phyloP scores from a whole-genome alignment of 2,329 filamentous ascomycete genomes.

The Exophiala sideris region DNA sequence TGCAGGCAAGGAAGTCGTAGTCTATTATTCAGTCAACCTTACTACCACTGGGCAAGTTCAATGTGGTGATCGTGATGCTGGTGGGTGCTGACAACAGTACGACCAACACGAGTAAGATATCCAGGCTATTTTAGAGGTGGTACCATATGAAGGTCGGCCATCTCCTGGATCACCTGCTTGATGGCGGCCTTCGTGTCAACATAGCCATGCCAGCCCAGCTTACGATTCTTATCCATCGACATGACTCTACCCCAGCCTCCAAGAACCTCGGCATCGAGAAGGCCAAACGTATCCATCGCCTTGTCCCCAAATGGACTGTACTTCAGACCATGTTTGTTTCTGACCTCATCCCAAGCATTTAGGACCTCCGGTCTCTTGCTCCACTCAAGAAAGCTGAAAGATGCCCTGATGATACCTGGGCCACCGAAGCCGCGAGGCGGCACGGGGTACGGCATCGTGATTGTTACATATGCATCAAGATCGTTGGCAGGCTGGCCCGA shows the following conservation, averaged over 20 bases:
- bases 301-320: conserved; percentile 13
- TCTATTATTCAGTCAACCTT: no score
- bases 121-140: conserved; percentile 25
- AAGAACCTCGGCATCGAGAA: conserved; percentile 11
- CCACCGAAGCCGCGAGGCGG: conserved; percentile 34
- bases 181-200: conserved; percentile 47
- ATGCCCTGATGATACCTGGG: conserved; percentile 36
- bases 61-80: no score
- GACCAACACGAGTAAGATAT: no score
- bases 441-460: conserved; percentile 20
- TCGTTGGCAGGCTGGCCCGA: conserved; percentile 33
- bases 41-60: no score
- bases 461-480: conserved; percentile 20
- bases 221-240: conserved; percentile 45
- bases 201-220: conserved; percentile 47
- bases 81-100: no score
- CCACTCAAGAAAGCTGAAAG: conserved; percentile 47
- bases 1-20: no score
- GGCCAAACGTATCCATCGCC: conserved; percentile 9
- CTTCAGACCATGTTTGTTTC: conserved; percentile 38
- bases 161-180: conserved; percentile 41
- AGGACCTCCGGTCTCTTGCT: conserved; percentile 42
- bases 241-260: conserved; percentile 28
- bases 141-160: conserved; percentile 44
- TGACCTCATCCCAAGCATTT: conserved; percentile 45